phyloP scores from a whole-genome alignment of 1,284 basidiomycete species.

The Fomitopsis betulina region DNA sequence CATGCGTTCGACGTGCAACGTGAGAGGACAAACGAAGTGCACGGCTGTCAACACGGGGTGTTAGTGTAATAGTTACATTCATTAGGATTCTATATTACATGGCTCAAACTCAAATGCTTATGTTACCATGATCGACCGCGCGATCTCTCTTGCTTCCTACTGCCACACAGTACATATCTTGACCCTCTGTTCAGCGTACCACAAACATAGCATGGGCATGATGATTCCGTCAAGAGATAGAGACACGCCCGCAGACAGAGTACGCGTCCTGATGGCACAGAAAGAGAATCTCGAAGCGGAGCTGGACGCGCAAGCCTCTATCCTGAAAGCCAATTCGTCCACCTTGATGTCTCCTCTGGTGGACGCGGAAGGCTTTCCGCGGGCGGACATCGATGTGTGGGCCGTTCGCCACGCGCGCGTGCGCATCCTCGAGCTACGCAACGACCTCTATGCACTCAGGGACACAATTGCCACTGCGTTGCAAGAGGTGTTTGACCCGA shows the following conservation, averaged over 20 bases:
- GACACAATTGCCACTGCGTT: constrained; percentile 64
- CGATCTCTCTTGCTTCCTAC: not conserved
- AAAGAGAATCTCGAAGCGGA: constrained; percentile 65
- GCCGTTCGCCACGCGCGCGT: constrained; percentile 73
- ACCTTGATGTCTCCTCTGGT: constrained; percentile 71
- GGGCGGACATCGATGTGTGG: constrained; percentile 80
- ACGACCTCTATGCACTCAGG: constrained; percentile 69
- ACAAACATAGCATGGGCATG: constrained; percentile 35
- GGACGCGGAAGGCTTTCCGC: constrained; percentile 82
- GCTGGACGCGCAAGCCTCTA: constrained; percentile 52
- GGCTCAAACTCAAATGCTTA: not conserved
- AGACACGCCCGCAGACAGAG: constrained; percentile 45
- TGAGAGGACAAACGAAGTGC: not conserved
- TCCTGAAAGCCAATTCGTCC: constrained; percentile 56
- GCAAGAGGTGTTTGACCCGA: constrained; percentile 60
- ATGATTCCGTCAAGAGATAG: constrained; percentile 35
- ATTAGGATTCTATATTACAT: too few species aligned
- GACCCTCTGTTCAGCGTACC: not conserved
- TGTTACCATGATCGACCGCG: not conserved
- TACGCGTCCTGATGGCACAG: constrained; percentile 50
- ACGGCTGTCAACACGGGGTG: not conserved
- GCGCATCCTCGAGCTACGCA: constrained; percentile 71
- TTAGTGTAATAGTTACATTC: not conserved
- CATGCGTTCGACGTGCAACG: constrained; percentile 11
- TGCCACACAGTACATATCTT: not conserved